A percentile compares a stretch with the other conserved stretches of the same genome.
Conservation (phyloP, 768 basidiomycete species). For the Mycena albidolilacea region DNA sequence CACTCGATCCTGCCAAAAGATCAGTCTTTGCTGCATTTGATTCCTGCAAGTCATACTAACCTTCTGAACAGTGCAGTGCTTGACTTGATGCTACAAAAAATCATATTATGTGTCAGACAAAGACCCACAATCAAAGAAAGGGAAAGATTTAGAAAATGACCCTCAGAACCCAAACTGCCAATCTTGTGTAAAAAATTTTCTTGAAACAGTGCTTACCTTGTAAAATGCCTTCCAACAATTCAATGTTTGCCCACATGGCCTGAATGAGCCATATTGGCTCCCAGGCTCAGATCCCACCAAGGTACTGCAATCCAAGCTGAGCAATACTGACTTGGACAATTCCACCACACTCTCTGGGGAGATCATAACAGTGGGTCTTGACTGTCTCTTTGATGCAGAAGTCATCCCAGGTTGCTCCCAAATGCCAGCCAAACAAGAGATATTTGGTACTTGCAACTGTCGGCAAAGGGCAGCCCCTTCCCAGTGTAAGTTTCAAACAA, state of each 20-base stretch:
- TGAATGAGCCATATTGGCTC: background rate
- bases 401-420: background rate
- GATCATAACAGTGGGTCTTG: constrained; percentile 1
- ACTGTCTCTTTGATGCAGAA: background rate
- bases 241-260: constrained; percentile 14
- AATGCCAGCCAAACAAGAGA: background rate
- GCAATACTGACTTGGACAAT: constrained; percentile 23
- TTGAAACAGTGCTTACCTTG: constrained; percentile 17
- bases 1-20: background rate
- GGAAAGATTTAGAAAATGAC: background rate
- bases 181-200: no score
- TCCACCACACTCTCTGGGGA: constrained; percentile 20
- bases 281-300: background rate
- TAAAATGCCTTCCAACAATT: constrained; percentile 26
- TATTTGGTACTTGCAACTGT: constrained; percentile 21
- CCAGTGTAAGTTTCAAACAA: no score
- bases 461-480: no score
- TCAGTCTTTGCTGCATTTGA: background rate
- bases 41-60: background rate
- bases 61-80: constrained; percentile 12
- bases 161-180: background rate
- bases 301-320: constrained; percentile 16
- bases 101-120: background rate
- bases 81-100: constrained; percentile 27
- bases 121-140: background rate